phyloP scores from a whole-genome alignment of 2,329 filamentous ascomycete genomes.

The Diplocarpon mali region DNA sequence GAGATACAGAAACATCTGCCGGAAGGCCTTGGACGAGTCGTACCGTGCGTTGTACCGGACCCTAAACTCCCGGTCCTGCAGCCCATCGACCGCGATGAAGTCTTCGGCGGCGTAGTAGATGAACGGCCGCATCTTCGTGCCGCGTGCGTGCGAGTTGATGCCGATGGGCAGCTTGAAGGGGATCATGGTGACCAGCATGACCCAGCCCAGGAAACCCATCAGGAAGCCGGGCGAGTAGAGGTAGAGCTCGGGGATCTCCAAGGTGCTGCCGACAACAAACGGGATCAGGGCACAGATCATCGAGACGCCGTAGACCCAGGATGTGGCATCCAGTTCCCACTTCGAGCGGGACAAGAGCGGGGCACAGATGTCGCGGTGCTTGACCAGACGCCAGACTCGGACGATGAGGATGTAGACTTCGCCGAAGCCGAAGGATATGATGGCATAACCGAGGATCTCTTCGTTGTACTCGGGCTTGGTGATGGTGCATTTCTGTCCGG shows the following conservation, averaged over 20 bases:
- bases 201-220: conserved; percentile 67
- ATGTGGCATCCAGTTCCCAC: conserved; percentile 19
- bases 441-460: conserved; percentile 15
- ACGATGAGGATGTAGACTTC: conserved; percentile 17
- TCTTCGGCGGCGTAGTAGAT: conserved; percentile 21
- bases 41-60: conserved; percentile 17
- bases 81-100: conserved; percentile 19
- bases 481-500: conserved; percentile 7
- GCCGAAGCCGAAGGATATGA: conserved; percentile 16
- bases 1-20: conserved; percentile 13
- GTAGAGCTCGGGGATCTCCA: conserved; percentile 16
- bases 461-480: conserved; percentile 13
- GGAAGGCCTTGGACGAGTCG: conserved; percentile 11
- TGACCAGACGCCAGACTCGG: conserved; percentile 10
- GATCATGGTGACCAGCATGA: conserved; percentile 70
- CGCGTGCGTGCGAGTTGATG: conserved; percentile 18
- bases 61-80: conserved; percentile 20
- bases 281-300: conserved; percentile 18
- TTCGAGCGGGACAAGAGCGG: conserved; percentile 16
- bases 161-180: conserved; percentile 50
- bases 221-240: conserved; percentile 62
- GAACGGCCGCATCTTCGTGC: conserved; percentile 14
- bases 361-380: conserved; percentile 13
- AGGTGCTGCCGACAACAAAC: conserved; percentile 13
- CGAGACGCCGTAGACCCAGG: conserved; percentile 17